Base-by-base conservation (phyloP, 164 flowering plant species). In the Sextonia rubra region DNA sequence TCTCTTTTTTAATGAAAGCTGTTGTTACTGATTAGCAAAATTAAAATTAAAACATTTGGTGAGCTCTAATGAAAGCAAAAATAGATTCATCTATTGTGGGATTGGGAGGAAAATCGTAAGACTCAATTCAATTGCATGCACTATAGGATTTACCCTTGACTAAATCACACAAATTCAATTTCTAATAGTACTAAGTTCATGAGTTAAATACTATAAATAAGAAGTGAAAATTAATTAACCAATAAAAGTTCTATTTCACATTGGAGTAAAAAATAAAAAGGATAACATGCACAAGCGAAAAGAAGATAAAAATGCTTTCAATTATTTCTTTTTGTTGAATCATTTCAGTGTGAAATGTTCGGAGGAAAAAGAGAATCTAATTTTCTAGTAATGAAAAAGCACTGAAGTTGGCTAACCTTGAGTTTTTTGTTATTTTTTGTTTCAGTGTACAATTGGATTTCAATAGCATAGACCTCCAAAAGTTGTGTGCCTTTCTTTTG, bases 401-500 rank as follows among this genome's bases (percentile, higher is more conserved):
- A 62, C 14, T 62, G 14, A 62, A 25, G 12, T 71, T 20, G 44
- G 22, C 22, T 47, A 69, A 96, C 99, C 95, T 96, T 96, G 68
- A 96, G 93, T 73, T 93, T 91, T 83, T 96, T 96, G 83, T 96
- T 96, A 76, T 96, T 91, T 80, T 92, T 93, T 12, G 98, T 96
- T 79, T 93, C 98, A 20, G 99, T 96, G 77, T 93, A 92, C 98
- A 96, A 91, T 81, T 96, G 99, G 79, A 96, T 96, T 83, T 96
- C 99, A 76, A 96, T 89, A 44, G 99, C 98, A 77, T 96, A 96
- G 15, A 96, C 99, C 80, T 96, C 99, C 90, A 96, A 75, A 70
- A 96, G 88, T 52, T 89, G 99, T 76, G 93, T 96, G 78, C 99
- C 99, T 87, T 96, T 96, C 93, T 96, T 96, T 69, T 96, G 99